Evolutionary conservation across 129 eudicot genomes (phyloP).

Genomic region (Flaveria brownii): DNA sequence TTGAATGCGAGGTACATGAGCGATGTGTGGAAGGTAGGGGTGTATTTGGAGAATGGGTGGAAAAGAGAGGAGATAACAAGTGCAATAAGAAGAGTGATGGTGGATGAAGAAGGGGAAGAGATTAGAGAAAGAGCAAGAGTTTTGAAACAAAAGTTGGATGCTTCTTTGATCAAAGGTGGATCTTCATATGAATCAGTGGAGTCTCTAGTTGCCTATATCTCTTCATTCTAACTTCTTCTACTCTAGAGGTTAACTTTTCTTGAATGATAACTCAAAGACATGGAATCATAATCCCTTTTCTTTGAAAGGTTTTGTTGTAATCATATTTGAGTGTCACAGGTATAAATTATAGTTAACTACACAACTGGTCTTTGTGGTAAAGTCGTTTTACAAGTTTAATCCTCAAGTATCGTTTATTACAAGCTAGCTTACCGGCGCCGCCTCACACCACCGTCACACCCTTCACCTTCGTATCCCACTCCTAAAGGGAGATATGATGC

Average conservation of each 20-base stretch:
- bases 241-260: neutral
- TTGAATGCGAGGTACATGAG: conserved; percentile 41
- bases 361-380: too few species aligned
- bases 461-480: too few species aligned
- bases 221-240: neutral
- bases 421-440: too few species aligned
- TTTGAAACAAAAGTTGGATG: conserved; percentile 38
- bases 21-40: conserved; percentile 38
- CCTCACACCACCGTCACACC: too few species aligned
- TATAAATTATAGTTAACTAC: too few species aligned
- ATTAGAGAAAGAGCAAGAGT: conserved; percentile 26
- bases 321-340: too few species aligned
- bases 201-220: conserved; percentile 29
- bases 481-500: too few species aligned
- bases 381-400: too few species aligned
- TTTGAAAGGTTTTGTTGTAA: too few species aligned
- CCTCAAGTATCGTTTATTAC: too few species aligned
- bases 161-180: conserved; percentile 33
- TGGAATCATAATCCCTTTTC: too few species aligned
- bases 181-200: conserved; percentile 45
- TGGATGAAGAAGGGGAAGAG: conserved; percentile 26
- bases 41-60: conserved; percentile 42
- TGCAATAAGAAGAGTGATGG: conserved; percentile 41
- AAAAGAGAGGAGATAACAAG: conserved; percentile 35
- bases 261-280: too few species aligned